Evolutionary conservation across 2,329 filamentous ascomycete genomes (phyloP), one percentile per base, ranked within the genome.

Genomic region (Aspergillus sp.): DNA sequence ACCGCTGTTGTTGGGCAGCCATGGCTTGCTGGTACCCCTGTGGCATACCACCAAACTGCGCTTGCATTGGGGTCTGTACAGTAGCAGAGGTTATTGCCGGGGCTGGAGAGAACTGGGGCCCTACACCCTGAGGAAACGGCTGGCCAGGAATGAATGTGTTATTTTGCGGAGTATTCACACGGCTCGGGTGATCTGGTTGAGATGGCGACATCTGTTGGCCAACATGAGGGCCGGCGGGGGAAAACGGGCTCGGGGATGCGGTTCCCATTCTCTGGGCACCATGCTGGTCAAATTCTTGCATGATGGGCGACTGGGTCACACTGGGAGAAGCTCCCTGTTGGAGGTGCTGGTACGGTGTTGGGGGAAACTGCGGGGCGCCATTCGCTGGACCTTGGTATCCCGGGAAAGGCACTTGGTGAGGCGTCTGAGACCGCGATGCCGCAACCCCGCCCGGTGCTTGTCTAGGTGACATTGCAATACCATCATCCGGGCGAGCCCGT

Each of bases 261-360:
- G 91, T 96, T 52, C 90, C 86, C 66, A 97, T 88, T 59, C 90
- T 77, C 62, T 90, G 87, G 33, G 85, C 82, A 57, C 78, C 78
- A 60, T 86, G 81, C 67, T 75, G 68, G 46, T 72, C 70, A 43
- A 81, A 83, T 42, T 81, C 77, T 60, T 94, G 90, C 50, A 96
- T 90, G 50, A 94, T 91, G 27, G 93, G 93, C 6, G 93, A 97
- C 8, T 91, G 91, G 33, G 89, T 95, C 48, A 88, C 86, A 65
- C 90, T 93, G 40, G 82, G 78, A 4, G 89, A 90, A 40, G 85
- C 84, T 58, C 87, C 85, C 53, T 86, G 81, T 59, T 89, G 86
- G 43, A 95, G 78, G 69, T 95, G 90, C 49, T 88, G 82, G 63
- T 91, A 95, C 44, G 81, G 81, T 47, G 78, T 82, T 12, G 82